phyloP scores from a whole-genome alignment of 345 rosid species.

The Murraya koenigii region DNA sequence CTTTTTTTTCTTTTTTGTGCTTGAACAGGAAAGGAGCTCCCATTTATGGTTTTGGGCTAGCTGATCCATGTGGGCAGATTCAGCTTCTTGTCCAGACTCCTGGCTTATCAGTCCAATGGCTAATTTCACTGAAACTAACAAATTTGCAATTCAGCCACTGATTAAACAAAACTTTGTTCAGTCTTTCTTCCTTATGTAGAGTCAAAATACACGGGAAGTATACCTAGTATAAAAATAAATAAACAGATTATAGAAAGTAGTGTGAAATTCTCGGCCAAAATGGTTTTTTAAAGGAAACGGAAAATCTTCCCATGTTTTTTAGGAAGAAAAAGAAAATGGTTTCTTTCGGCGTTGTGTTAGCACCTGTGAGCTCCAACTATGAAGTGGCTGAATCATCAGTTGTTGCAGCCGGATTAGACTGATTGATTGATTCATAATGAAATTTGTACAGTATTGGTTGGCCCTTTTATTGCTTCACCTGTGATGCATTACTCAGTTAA shows the following conservation, averaged over 20 bases:
- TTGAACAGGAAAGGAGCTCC: constrained; percentile 51
- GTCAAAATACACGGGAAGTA: neutral
- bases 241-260: neutral
- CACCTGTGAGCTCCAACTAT: no score
- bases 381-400: neutral
- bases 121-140: neutral
- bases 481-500: neutral
- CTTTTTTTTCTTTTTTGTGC: constrained; percentile 34
- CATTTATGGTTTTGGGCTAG: constrained; percentile 27
- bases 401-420: neutral
- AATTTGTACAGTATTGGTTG: neutral
- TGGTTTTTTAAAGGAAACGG: neutral
- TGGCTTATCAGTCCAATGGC: constrained; percentile 8
- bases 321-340: no score
- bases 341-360: no score
- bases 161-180: neutral
- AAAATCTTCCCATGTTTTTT: neutral
- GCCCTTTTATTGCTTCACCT: neutral
- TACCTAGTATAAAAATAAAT: neutral
- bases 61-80: constrained; percentile 25
- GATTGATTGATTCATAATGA: neutral
- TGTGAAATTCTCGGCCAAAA: neutral
- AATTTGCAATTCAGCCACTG: neutral
- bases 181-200: neutral
- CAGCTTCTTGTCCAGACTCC: constrained; percentile 6